Evolutionary conservation across 2,329 filamentous ascomycete species (phyloP), one percentile per base, ranked within the genome.

Genomic region (Madurella mycetomatis): DNA sequence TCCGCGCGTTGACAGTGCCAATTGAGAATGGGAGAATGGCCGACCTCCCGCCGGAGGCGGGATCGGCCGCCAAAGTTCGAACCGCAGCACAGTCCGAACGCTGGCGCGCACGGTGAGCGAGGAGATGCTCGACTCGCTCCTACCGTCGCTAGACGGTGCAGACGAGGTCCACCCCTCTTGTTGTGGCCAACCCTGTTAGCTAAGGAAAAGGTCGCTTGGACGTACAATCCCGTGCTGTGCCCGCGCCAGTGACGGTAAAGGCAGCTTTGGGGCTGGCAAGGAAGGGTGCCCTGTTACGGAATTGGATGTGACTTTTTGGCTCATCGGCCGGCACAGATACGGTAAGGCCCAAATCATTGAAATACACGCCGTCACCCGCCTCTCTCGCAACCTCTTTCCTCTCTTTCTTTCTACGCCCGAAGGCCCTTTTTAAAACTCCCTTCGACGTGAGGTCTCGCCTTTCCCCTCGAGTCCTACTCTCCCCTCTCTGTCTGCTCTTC

Each of bases 361-460:
- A 62, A 65, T 63, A 64, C 55, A n/a, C 63, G 60, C 51, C 58
- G 54, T 50, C 61, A 37, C 57, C 53, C 37, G 43, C 30, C 47
- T 49, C 51, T 47, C 49, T 54, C 60, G 54, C 40, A 11, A 43
- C 50, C 56, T 60, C 56, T 53, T 62, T 63, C 66, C 49, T 64
- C 66, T 65, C 67, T 67, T 68, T 69, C 65, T 62, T 67, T 67
- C 67, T 67, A 78, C 76, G 76, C 75, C 76, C 75, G 76, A 75
- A 76, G 76, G 76, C 62, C 64, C 47, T 72, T 72, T 69, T 65
- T 66, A 68, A 69, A 68, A 69, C 68, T 67, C 72, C 67, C 69
- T 72, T 71, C 68, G 69, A 73, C 74, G 76, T 79, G 76, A 71
- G 74, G 74, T 77, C 74, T 65, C 62, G 45, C 56, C 57, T 53